Base-by-base conservation (phyloP, 1,284 basidiomycete species). In the Pseudozyma thailandica region DNA sequence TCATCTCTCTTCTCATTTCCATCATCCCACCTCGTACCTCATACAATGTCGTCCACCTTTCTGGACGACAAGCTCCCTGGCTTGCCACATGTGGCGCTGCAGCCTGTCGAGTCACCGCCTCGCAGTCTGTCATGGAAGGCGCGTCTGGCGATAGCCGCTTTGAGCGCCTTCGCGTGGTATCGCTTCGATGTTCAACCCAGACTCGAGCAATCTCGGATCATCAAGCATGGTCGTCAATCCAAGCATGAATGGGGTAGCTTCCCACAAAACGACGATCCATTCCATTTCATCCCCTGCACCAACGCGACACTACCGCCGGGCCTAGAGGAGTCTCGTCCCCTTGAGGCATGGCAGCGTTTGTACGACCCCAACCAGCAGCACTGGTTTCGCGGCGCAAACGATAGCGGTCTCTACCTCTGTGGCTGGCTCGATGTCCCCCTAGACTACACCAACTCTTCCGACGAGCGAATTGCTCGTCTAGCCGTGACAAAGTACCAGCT, bases 381-480 rank as follows among this genome's bases (percentile, higher is more conserved):
- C 47, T 69, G 65, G 65, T 58, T 54, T 6, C 33, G 39, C 6
- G 58, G 53, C 27, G 48, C 26, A 3, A 23, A 26, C 15, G 16
- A 33, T 2, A 1, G 30, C 26, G 42, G 35, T 4, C 62, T 69
- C 26, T 69, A 69, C n/a, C 58, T 69, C 3, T 70, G 30, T 35
- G 65, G 71, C 0, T 74, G 50, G 39, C 53, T 74, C 39, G 71
- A 74, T 25, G 71, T 74, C 12, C 66, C 72, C 15, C 58, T 74
- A 27, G 72, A 74, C 51, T 70, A 74, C 58, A 71, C 66, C 26
- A 65, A 65, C 25, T 4, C 43, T 7, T 62, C 66, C 20, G 72
- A 74, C 35, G 1, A 8, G 1, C 47, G 69, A 3, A 42, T 61
- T 9, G 54, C 55, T 0, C 48, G 69, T 0, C 26, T 72, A 10